phyloP scores from a whole-genome alignment of 2,329 filamentous ascomycete species.

The Didymella segeticola region DNA sequence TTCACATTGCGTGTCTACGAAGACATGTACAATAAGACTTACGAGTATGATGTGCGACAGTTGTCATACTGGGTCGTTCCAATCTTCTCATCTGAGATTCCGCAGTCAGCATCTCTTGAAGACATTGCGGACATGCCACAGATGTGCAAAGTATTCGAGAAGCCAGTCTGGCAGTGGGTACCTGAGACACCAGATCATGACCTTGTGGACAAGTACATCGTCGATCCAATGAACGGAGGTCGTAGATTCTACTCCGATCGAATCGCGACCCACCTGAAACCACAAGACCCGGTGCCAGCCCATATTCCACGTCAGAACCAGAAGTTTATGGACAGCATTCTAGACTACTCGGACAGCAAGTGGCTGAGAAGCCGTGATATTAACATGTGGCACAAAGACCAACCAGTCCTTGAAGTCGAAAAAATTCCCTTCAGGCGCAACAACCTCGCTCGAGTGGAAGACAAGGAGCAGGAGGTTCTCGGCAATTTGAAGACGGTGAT shows the following conservation, averaged over 20 bases:
- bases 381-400: constrained; percentile 65
- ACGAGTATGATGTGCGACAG: constrained; percentile 66
- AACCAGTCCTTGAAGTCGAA: constrained; percentile 82
- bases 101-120: constrained; percentile 15
- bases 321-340: constrained; percentile 64
- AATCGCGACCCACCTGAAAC: constrained; percentile 61
- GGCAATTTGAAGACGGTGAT: constrained; percentile 66
- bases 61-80: constrained; percentile 89
- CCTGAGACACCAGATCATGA: constrained; percentile 48
- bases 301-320: constrained; percentile 53
- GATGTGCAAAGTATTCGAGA: constrained; percentile 52
- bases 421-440: constrained; percentile 81
- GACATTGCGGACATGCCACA: constrained; percentile 67
- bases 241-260: constrained; percentile 63
- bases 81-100: constrained; percentile 26
- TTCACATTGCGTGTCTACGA: constrained; percentile 81
- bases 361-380: constrained; percentile 65
- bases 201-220: constrained; percentile 59
- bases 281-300: constrained; percentile 69
- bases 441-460: constrained; percentile 68
- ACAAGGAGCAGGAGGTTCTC: constrained; percentile 61
- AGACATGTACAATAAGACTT: constrained; percentile 90
- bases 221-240: constrained; percentile 64
- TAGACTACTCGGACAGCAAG: constrained; percentile 83
- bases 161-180: constrained; percentile 56